Evolutionary conservation across 139 green algal genomes (phyloP).

Genomic region (Ettlia oleoabundans): DNA sequence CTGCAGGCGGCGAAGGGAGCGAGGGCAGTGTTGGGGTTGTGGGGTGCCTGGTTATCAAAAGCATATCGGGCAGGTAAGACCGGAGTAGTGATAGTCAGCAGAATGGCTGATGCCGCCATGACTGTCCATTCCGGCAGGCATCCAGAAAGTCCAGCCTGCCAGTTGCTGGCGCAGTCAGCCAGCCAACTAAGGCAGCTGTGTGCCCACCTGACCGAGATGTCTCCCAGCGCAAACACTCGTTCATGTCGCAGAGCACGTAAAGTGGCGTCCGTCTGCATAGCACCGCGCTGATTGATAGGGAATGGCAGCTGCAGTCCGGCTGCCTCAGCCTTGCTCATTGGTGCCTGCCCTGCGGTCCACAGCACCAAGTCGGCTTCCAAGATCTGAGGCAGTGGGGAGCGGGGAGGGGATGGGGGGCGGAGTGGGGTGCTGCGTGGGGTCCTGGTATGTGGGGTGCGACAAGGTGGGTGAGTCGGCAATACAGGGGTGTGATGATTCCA

Average conservation of each 20-base stretch:
- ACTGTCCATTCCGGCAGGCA: too few species aligned
- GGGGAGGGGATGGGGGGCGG: background rate
- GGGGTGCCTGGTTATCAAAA: too few species aligned
- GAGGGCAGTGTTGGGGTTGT: background rate
- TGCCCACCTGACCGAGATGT: constrained; percentile 63
- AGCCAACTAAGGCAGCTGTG: background rate
- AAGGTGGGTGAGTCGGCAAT: too few species aligned
- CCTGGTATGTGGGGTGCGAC: too few species aligned
- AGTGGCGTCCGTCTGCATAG: constrained; percentile 80
- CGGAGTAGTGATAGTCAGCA: too few species aligned
- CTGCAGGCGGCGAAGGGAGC: background rate
- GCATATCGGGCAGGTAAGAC: too few species aligned
- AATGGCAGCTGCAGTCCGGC: constrained; percentile 69
- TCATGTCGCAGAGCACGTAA: constrained; percentile 74
- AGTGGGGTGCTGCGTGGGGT: too few species aligned
- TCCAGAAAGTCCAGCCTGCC: too few species aligned
- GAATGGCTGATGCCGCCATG: too few species aligned
- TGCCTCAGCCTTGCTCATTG: constrained; percentile 38
- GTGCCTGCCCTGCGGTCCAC: constrained; percentile 86
- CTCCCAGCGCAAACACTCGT: constrained; percentile 93
- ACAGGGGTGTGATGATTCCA: too few species aligned
- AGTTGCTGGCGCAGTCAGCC: too few species aligned
- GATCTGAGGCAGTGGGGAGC: background rate
- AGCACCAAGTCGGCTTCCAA: constrained; percentile 81
- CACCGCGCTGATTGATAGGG: constrained; percentile 61